Evolutionary conservation across 768 basidiomycete species (phyloP).

Genomic region (Holtermannia corniformis): DNA sequence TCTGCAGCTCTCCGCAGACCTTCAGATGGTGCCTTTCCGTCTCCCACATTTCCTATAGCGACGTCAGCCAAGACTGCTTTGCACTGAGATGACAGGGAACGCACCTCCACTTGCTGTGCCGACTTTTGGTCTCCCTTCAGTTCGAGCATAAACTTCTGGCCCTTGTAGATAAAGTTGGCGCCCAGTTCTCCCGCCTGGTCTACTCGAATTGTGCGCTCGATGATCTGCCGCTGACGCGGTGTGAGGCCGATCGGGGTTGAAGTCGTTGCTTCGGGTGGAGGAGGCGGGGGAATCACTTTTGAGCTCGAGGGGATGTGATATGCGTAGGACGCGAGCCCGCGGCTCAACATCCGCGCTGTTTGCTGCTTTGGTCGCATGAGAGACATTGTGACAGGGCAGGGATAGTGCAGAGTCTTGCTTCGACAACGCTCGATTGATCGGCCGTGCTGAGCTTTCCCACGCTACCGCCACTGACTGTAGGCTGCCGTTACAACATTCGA

Average conservation of each 20-base stretch:
- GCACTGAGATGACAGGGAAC: constrained; percentile 20
- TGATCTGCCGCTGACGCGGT: constrained; percentile 19
- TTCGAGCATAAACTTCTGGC: constrained; percentile 63
- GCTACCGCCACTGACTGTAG: too few species aligned
- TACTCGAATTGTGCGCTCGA: constrained; percentile 55
- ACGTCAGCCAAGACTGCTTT: background rate
- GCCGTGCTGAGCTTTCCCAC: too few species aligned
- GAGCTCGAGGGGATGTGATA: constrained; percentile 4
- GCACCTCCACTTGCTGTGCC: constrained; percentile 64
- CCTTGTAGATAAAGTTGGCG: constrained; percentile 90
- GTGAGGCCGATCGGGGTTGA: constrained; percentile 26
- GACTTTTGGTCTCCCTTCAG: constrained; percentile 39
- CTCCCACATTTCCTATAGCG: constrained; percentile 82
- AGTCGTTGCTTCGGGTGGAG: constrained; percentile 9
- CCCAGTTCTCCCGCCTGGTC: constrained; percentile 95
- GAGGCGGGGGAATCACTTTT: background rate
- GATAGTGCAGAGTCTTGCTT: too few species aligned
- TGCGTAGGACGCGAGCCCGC: constrained; percentile 1
- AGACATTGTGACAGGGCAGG: too few species aligned
- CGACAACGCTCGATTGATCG: too few species aligned
- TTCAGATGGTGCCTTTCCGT: constrained; percentile 84
- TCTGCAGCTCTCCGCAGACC: constrained; percentile 74
- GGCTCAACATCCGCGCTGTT: too few species aligned
- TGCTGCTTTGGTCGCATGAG: too few species aligned
- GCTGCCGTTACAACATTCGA: too few species aligned